Evolutionary conservation across 345 rosid species (phyloP).

Genomic region (Gossypium ekmanianum): DNA sequence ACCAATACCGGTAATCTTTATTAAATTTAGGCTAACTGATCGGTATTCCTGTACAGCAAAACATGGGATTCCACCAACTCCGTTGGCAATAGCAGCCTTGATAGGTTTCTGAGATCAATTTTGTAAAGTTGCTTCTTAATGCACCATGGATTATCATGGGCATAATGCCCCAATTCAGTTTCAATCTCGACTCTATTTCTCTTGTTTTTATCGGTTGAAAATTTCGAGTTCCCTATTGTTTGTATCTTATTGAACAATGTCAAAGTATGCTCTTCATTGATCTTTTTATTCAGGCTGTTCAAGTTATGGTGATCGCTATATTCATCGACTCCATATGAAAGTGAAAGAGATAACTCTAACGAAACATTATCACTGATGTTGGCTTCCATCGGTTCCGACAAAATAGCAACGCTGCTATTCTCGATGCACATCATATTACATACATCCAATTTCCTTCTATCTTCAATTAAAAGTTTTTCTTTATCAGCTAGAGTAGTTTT

Average conservation of each 20-base stretch:
- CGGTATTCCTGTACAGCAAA: too few relatives aligned
- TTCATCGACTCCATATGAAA: background rate
- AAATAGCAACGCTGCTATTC: background rate
- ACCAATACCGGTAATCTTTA: too few relatives aligned
- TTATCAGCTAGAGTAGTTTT: too few relatives aligned
- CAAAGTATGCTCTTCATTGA: background rate
- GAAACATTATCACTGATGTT: background rate
- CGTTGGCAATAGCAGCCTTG: background rate
- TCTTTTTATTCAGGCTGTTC: background rate
- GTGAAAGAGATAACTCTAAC: background rate
- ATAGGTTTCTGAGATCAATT: background rate
- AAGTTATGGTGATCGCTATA: background rate
- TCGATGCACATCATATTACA: background rate
- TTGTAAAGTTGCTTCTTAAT: background rate
- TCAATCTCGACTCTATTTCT: background rate
- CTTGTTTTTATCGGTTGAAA: background rate
- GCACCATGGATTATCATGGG: background rate
- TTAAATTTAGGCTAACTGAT: too few relatives aligned
- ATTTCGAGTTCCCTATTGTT: background rate
- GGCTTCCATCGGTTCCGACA: background rate
- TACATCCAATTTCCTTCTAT: background rate
- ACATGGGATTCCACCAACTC: too few relatives aligned
- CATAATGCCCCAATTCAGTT: background rate
- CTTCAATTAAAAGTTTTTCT: too few relatives aligned
- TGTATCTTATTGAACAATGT: too few relatives aligned